Percentiles rank a stretch among this genome's conserved stretches.
These are phyloP conservation scores for Suillus subaureus DNA, from an alignment of 768 basidiomycete species.

Conservation along the genomic window DNA sequence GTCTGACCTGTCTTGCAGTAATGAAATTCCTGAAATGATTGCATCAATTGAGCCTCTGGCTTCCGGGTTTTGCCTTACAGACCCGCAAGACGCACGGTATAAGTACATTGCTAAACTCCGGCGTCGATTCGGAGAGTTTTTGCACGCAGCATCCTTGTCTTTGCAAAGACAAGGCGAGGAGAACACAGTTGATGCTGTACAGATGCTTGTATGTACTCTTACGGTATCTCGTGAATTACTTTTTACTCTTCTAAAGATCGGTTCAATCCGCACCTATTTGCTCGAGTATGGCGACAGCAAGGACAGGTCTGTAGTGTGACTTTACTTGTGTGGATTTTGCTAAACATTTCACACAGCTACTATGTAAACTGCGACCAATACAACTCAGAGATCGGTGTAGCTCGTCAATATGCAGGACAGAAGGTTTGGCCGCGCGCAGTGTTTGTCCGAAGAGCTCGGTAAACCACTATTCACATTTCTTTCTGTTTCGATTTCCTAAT, in stretches of 20 bases:
- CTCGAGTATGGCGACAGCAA: constrained; percentile 75
- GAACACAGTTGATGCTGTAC: constrained; percentile 80
- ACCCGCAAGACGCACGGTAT: constrained; percentile 66
- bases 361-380: constrained; percentile 60
- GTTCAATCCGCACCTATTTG: constrained; percentile 68
- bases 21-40: constrained; percentile 80
- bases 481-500: constrained; percentile 9
- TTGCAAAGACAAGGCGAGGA: constrained; percentile 76
- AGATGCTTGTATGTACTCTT: constrained; percentile 31
- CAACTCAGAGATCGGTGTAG: constrained; percentile 62
- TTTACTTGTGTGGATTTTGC: constrained; percentile 14
- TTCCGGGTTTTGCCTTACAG: constrained; percentile 68
- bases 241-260: constrained; percentile 3
- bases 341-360: constrained; percentile 42
- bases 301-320: constrained; percentile 41
- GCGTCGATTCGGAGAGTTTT: constrained; percentile 63
- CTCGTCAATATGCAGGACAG: constrained; percentile 68
- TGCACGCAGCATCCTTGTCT: constrained; percentile 70
- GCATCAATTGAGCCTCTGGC: constrained; percentile 59
- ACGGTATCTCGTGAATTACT: background rate
- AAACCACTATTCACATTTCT: constrained; percentile 15
- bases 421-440: constrained; percentile 78
- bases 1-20: constrained; percentile 39
- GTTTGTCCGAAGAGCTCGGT: constrained; percentile 69
- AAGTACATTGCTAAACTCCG: constrained; percentile 59